Conservation (phyloP, 148 eudicot genomes). For the Tetragonia tetragonoides region DNA sequence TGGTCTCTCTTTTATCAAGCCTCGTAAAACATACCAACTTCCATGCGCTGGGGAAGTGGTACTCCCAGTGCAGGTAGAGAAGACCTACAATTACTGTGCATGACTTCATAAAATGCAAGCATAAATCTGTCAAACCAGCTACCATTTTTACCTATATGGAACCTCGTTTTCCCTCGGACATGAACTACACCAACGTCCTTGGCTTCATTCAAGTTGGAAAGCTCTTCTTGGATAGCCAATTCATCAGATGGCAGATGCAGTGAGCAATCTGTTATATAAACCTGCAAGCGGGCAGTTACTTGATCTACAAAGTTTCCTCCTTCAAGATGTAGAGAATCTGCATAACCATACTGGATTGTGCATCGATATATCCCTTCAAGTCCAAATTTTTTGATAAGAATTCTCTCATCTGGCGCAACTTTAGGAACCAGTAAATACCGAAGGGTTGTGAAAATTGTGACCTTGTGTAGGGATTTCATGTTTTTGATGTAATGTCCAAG, state of each 20-base stretch:
- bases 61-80: conserved; percentile 51
- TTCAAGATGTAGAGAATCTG: conserved; percentile 46
- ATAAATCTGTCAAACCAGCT: conserved; percentile 56
- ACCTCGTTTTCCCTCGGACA: conserved; percentile 66
- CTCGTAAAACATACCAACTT: conserved; percentile 59
- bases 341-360: conserved; percentile 61
- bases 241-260: background rate
- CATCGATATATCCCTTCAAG: conserved; percentile 56
- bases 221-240: conserved; percentile 33
- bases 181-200: conserved; percentile 57
- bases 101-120: conserved; percentile 59
- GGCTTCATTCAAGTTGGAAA: conserved; percentile 45
- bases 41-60: conserved; percentile 44
- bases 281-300: conserved; percentile 37
- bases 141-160: conserved; percentile 43
- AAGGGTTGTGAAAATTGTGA: conserved; percentile 59
- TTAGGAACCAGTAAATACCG: conserved; percentile 54
- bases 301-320: conserved; percentile 49
- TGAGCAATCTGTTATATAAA: conserved; percentile 30
- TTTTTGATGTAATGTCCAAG: conserved; percentile 63
- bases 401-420: conserved; percentile 46
- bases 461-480: conserved; percentile 59
- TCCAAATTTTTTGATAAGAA: conserved; percentile 40
- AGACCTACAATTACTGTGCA: conserved; percentile 69
- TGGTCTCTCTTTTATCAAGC: conserved; percentile 22